These are phyloP conservation scores for Chalciporus piperatus DNA, from an alignment of 768 basidiomycete species.

Conservation along the genomic window DNA sequence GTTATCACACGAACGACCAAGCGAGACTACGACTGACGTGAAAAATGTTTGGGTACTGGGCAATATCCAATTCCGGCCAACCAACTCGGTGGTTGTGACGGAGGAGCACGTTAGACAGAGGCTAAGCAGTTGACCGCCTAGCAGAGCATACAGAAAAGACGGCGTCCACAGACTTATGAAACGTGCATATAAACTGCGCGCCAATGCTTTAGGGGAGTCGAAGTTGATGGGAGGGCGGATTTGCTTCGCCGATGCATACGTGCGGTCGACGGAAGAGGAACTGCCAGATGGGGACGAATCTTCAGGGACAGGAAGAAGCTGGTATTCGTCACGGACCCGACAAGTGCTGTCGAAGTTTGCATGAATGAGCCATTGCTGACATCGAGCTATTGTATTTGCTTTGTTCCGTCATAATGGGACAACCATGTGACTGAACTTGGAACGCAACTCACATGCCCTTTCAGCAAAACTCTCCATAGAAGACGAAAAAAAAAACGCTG, in stretches of 20 bases:
- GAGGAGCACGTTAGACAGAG: constrained; percentile 22
- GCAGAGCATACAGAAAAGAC: constrained; percentile 24
- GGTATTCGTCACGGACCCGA: constrained; percentile 21
- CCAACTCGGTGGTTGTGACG: constrained; percentile 77
- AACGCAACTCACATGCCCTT: constrained; percentile 11
- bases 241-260: neutral
- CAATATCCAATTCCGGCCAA: constrained; percentile 61
- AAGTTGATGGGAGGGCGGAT: constrained; percentile 14
- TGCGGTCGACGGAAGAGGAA: neutral
- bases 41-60: constrained; percentile 82
- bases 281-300: constrained; percentile 2
- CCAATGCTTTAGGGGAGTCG: constrained; percentile 20
- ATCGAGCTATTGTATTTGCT: constrained; percentile 6
- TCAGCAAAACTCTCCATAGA: constrained; percentile 11
- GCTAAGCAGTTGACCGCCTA: constrained; percentile 29
- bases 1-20: neutral
- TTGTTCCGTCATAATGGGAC: constrained; percentile 1
- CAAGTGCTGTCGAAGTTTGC: neutral
- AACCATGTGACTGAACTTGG: too few species aligned
- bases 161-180: constrained; percentile 30
- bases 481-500: neutral
- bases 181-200: constrained; percentile 16
- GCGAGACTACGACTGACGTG: constrained; percentile 46
- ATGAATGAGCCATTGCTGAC: constrained; percentile 17
- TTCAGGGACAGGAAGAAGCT: constrained; percentile 10